A percentile compares a stretch with the other conserved stretches of the same genome.
phyloP scores from a whole-genome alignment of 164 flowering plant species.

The Kalanchoe fedtschenkoi region DNA sequence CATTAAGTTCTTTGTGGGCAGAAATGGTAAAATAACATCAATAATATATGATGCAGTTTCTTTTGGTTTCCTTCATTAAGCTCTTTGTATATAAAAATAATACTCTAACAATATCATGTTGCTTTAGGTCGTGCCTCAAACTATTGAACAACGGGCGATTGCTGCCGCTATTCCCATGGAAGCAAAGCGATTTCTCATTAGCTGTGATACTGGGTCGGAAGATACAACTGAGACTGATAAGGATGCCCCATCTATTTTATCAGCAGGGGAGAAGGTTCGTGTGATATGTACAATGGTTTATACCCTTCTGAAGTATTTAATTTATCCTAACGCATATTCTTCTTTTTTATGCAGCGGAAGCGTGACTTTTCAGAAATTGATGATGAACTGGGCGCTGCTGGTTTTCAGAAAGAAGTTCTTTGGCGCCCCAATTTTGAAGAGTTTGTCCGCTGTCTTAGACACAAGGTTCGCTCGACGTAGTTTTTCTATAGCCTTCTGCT shows the following conservation, averaged over 20 bases:
- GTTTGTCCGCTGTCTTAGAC: conserved; percentile 54
- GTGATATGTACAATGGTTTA: background rate
- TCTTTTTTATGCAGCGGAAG: conserved; percentile 44
- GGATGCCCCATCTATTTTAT: conserved; percentile 7
- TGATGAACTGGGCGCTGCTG: conserved; percentile 17
- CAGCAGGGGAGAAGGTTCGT: conserved; percentile 62
- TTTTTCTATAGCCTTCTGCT: background rate
- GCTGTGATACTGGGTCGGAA: conserved; percentile 16
- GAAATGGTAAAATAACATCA: background rate
- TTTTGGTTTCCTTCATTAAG: no score
- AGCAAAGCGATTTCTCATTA: conserved; percentile 48
- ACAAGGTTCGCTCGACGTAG: conserved; percentile 45
- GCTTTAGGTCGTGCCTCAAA: conserved; percentile 23
- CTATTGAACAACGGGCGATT: conserved; percentile 55
- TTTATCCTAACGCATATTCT: background rate
- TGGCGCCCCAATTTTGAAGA: conserved; percentile 92
- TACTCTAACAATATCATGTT: conserved; percentile 12
- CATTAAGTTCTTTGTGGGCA: background rate
- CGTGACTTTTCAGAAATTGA: conserved; percentile 31
- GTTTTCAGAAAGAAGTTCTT: conserved; percentile 38
- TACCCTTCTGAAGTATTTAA: conserved; percentile 6
- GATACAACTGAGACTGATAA: conserved; percentile 16
- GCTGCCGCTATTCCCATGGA: conserved; percentile 57
- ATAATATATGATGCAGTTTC: conserved; percentile 1
- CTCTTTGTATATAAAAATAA: no score